These are phyloP conservation scores for Fusarium devonianum DNA, from an alignment of 2,329 filamentous ascomycete species.

Conservation along the genomic window DNA sequence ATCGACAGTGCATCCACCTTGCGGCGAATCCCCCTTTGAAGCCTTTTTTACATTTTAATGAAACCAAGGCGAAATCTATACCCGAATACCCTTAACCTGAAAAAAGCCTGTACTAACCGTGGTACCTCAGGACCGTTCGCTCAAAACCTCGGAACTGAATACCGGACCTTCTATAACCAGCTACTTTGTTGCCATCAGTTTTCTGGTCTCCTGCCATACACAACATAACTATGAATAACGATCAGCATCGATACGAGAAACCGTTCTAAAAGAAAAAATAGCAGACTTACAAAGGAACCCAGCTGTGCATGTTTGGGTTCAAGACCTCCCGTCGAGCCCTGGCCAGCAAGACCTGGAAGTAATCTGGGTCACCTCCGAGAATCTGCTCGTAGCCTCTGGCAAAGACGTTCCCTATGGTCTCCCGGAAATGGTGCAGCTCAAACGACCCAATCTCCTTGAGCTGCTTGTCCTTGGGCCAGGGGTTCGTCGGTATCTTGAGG, in stretches of 20 bases:
- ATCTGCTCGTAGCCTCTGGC: slow-evolving; percentile 36
- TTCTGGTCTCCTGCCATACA: slow-evolving; percentile 20
- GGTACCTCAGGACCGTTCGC: no score
- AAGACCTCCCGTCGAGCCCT: slow-evolving; percentile 32
- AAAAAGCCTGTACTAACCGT: no score
- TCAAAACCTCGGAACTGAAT: not conserved
- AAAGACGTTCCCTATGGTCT: slow-evolving; percentile 34
- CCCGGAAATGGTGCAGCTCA: slow-evolving; percentile 37
- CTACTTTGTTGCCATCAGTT: not conserved
- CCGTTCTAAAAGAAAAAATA: not conserved
- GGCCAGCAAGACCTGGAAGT: slow-evolving; percentile 34
- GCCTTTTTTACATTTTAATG: no score
- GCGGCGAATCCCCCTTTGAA: no score
- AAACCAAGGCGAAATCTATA: no score
- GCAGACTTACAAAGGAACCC: slow-evolving; percentile 34
- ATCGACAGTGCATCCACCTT: no score
- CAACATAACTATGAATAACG: slow-evolving; percentile 10
- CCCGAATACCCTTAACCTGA: no score
- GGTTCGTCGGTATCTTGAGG: slow-evolving; percentile 43
- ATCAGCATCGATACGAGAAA: not conserved
- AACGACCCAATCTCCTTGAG: slow-evolving; percentile 43
- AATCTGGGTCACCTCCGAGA: slow-evolving; percentile 29
- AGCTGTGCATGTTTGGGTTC: slow-evolving; percentile 36
- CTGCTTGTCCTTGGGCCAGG: slow-evolving; percentile 43
- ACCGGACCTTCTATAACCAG: not conserved